Evolutionary conservation across 164 flowering plant species (phyloP).

Genomic region (Chimonanthus praecox): DNA sequence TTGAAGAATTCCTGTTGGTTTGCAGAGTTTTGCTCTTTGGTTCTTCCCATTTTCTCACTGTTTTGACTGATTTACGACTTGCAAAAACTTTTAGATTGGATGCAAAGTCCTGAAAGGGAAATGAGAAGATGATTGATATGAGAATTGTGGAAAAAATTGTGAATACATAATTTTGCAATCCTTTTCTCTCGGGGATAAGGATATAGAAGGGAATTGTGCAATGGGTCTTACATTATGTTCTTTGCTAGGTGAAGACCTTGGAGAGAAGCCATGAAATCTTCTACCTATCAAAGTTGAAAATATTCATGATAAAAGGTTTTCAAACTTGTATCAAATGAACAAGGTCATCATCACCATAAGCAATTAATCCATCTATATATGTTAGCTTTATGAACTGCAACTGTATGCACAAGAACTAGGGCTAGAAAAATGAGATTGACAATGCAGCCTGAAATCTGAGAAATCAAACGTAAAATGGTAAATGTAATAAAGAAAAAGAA

Average conservation of each 20-base stretch:
- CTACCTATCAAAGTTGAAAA: constrained; percentile 21
- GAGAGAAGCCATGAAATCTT: constrained; percentile 13
- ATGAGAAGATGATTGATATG: neutral
- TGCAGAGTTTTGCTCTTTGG: constrained; percentile 13
- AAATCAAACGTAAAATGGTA: neutral
- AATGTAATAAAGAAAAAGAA: too few relatives aligned
- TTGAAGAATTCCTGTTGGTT: constrained; percentile 9
- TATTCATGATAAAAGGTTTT: neutral
- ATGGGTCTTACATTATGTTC: constrained; percentile 17
- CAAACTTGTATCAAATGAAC: neutral
- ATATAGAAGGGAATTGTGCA: neutral
- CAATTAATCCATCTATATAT: too few relatives aligned
- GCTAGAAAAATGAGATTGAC: neutral
- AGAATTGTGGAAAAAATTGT: neutral
- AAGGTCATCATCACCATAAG: neutral
- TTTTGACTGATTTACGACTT: constrained; percentile 35
- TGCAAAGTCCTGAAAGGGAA: constrained; percentile 27
- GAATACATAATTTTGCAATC: neutral
- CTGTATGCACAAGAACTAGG: neutral
- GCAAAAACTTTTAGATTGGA: constrained; percentile 32
- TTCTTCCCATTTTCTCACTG: constrained; percentile 20
- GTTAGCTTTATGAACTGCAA: neutral
- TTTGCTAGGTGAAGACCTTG: constrained; percentile 13
- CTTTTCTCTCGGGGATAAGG: neutral
- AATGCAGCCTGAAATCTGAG: neutral